These are phyloP conservation scores for Saccharomyces jurei DNA, from an alignment of 805 yeast genomes.

Conservation along the genomic window DNA sequence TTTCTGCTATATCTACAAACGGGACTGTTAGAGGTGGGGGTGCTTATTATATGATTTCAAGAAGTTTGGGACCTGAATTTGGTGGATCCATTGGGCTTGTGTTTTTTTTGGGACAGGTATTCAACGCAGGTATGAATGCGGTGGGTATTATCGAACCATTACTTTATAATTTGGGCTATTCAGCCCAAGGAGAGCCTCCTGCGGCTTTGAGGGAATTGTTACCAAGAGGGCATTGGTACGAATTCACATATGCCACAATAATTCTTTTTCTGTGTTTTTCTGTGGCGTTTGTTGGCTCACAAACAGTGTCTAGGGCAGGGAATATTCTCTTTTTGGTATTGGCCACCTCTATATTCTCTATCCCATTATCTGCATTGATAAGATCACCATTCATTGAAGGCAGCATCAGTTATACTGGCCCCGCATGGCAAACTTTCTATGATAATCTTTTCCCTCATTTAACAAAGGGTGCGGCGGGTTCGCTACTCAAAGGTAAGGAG, in stretches of 20 bases:
- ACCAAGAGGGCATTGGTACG: conserved; percentile 66
- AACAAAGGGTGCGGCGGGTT: conserved; percentile 90
- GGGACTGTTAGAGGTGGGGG: conserved; percentile 98
- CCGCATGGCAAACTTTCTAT: conserved; percentile 55
- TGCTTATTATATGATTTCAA: conserved; percentile 92
- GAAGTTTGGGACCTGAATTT: conserved; percentile 94
- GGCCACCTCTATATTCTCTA: conserved; percentile 63
- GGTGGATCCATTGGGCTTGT: conserved; percentile 97
- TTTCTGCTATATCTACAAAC: conserved; percentile 93
- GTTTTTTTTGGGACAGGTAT: conserved; percentile 87
- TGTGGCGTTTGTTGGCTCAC: conserved; percentile 73
- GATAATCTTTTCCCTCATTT: conserved; percentile 71
- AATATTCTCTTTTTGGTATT: conserved; percentile 60
- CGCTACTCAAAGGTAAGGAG: conserved; percentile 52
- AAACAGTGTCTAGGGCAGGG: conserved; percentile 76
- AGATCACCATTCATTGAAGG: conserved; percentile 54
- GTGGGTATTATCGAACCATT: conserved; percentile 94
- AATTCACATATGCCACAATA: conserved; percentile 61
- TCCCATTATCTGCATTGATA: conserved; percentile 70
- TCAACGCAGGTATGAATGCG: conserved; percentile 86
- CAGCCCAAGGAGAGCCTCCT: conserved; percentile 39
- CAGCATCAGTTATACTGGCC: conserved; percentile 57
- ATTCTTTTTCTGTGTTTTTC: conserved; percentile 64
- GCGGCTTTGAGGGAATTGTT: conserved; percentile 40
- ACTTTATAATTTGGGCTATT: conserved; percentile 62